Conservation (phyloP, 78 protist genomes). For the Dictyostelium discoideum region DNA sequence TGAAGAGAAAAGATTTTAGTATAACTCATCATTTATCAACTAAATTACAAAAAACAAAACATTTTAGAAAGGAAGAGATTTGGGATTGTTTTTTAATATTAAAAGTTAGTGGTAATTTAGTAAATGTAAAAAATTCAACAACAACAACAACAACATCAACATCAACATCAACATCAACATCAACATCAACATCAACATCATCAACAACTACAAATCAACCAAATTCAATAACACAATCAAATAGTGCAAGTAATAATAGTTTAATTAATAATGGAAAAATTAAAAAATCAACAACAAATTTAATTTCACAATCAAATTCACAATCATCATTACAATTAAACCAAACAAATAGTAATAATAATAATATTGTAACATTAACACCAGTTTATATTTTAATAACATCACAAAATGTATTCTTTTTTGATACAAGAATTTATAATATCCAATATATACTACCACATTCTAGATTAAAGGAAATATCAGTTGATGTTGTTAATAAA, state of each 20-base stretch:
- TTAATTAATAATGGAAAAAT: background rate
- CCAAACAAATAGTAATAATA: background rate
- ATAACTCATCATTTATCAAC: background rate
- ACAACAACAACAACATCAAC: background rate
- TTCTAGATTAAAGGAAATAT: conserved; percentile 37
- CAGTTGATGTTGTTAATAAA: conserved; percentile 31
- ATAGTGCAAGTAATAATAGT: background rate
- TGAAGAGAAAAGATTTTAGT: conserved; percentile 23
- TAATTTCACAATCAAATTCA: background rate
- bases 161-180: background rate
- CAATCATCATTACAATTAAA: background rate
- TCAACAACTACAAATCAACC: background rate
- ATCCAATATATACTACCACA: conserved; percentile 49
- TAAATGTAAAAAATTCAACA: background rate
- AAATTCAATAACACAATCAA: background rate
- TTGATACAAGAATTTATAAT: conserved; percentile 11
- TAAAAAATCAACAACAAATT: conserved; percentile 17
- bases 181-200: background rate
- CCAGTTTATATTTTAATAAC: conserved; percentile 46
- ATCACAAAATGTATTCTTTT: conserved; percentile 30
- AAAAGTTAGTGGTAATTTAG: conserved; percentile 31
- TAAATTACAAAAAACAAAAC: conserved; percentile 16
- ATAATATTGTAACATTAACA: background rate
- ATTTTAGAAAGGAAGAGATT: conserved; percentile 29
- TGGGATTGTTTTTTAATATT: conserved; percentile 53